These are phyloP conservation scores for Vitis rotundifolia DNA, from an alignment of 164 flowering plant genomes.

Conservation along the genomic window DNA sequence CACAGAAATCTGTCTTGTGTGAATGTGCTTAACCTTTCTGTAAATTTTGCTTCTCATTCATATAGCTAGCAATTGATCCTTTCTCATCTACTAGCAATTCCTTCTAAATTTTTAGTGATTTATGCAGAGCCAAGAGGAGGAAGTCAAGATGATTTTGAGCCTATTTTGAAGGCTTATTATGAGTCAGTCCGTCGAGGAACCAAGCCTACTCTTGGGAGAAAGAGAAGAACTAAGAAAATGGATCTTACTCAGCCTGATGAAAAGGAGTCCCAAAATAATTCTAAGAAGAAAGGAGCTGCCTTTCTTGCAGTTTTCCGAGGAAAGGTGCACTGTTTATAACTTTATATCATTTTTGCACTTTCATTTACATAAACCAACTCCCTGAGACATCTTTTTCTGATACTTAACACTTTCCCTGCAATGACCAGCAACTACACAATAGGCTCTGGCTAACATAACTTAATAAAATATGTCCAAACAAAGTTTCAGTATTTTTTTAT, in stretches of 20 bases:
- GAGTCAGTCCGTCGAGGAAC: conserved; percentile 41
- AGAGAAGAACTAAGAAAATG: conserved; percentile 46
- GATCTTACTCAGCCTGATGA: conserved; percentile 21
- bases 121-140: conserved; percentile 88
- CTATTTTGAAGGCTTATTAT: conserved; percentile 71
- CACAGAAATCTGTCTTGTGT: too few relatives aligned
- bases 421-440: too few relatives aligned
- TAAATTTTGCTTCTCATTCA: background rate
- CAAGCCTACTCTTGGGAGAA: conserved; percentile 39
- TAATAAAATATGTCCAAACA: background rate
- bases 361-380: background rate
- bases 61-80: too few relatives aligned
- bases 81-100: too few relatives aligned
- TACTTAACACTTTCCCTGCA: too few relatives aligned
- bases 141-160: conserved; percentile 74
- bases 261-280: conserved; percentile 18
- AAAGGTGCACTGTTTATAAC: conserved; percentile 51
- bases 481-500: background rate
- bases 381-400: background rate
- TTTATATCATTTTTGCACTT: background rate
- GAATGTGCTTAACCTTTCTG: too few relatives aligned
- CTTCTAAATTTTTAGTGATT: conserved; percentile 6
- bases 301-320: conserved; percentile 98
- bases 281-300: conserved; percentile 62
- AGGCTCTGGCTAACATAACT: too few relatives aligned